Conservation (phyloP, 331 rosid species). For the Spiraea crenata region DNA sequence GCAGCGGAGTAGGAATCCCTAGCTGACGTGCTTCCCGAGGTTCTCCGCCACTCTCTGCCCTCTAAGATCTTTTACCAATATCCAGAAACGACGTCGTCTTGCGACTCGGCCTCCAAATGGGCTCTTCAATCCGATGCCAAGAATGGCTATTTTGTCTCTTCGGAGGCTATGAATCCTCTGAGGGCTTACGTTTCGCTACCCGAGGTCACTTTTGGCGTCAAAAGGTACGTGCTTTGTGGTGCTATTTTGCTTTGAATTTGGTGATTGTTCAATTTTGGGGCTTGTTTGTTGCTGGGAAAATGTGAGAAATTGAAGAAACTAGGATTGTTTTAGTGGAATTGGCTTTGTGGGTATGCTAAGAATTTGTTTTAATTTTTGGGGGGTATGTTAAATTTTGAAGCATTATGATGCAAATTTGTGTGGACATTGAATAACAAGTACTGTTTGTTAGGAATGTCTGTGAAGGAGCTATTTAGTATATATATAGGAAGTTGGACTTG, state of each 20-base stretch:
- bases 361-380: neutral
- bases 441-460: neutral
- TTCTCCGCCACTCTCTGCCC: conserved; percentile 73
- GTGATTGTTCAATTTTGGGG: neutral
- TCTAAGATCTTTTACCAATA: conserved; percentile 49
- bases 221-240: conserved; percentile 46
- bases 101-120: conserved; percentile 75
- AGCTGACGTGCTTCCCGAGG: conserved; percentile 82
- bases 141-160: conserved; percentile 29
- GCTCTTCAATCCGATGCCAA: conserved; percentile 47
- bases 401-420: neutral
- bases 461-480: neutral
- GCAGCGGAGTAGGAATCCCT: conserved; percentile 27
- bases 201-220: conserved; percentile 84
- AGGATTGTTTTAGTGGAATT: neutral
- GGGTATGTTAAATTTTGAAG: conserved; percentile 1
- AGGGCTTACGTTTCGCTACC: conserved; percentile 71
- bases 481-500: neutral
- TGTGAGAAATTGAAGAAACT: neutral
- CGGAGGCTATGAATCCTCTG: conserved; percentile 67
- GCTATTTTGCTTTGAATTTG: neutral
- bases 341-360: neutral
- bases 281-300: conserved; percentile 1
- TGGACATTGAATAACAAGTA: conserved; percentile 1
- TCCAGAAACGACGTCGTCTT: conserved; percentile 19